These are phyloP conservation scores for Pseudogymnoascus sp. DNA, from an alignment of 2,329 filamentous ascomycete species.

Conservation along the genomic window DNA sequence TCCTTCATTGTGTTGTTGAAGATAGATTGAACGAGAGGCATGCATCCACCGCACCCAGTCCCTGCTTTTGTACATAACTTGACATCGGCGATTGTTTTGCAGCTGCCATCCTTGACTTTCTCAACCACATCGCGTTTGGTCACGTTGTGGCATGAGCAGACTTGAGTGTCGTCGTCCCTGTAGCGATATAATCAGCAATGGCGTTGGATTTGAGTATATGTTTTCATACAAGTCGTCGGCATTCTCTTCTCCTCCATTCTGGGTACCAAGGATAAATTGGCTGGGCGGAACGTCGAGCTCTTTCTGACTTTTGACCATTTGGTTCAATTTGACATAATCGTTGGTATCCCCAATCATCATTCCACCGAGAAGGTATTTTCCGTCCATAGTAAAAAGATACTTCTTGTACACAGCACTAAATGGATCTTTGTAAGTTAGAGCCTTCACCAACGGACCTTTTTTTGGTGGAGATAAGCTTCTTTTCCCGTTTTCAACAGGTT, in stretches of 20 bases:
- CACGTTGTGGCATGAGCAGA: slow-evolving; percentile 91
- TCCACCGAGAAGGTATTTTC: slow-evolving; percentile 83
- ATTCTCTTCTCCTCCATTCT: slow-evolving; percentile 64
- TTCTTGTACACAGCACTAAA: slow-evolving; percentile 90
- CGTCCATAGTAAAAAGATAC: slow-evolving; percentile 82
- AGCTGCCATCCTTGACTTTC: slow-evolving; percentile 66
- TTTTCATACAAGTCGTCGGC: slow-evolving; percentile 49
- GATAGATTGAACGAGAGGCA: slow-evolving; percentile 80
- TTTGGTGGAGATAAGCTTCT: slow-evolving; percentile 36
- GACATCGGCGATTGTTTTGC: slow-evolving; percentile 72
- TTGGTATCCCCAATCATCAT: slow-evolving; percentile 96
- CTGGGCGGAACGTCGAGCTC: slow-evolving; percentile 67
- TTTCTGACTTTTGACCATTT: slow-evolving; percentile 79
- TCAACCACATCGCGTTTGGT: slow-evolving; percentile 72
- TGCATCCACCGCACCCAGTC: slow-evolving; percentile 82
- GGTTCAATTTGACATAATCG: slow-evolving; percentile 83
- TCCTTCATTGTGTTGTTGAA: slow-evolving; percentile 82
- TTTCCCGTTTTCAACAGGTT: slow-evolving; percentile 43
- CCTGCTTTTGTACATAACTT: slow-evolving; percentile 89
- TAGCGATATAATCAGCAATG: slow-evolving; percentile 6
- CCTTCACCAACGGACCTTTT: slow-evolving; percentile 54
- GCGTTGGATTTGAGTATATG: not conserved
- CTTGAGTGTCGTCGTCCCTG: slow-evolving; percentile 68
- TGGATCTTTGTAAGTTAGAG: slow-evolving; percentile 80
- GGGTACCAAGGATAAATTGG: slow-evolving; percentile 74